These are phyloP conservation scores for Mycosphaerelloides madeirae DNA, from an alignment of 2,329 filamentous ascomycete genomes.

Conservation along the genomic window DNA sequence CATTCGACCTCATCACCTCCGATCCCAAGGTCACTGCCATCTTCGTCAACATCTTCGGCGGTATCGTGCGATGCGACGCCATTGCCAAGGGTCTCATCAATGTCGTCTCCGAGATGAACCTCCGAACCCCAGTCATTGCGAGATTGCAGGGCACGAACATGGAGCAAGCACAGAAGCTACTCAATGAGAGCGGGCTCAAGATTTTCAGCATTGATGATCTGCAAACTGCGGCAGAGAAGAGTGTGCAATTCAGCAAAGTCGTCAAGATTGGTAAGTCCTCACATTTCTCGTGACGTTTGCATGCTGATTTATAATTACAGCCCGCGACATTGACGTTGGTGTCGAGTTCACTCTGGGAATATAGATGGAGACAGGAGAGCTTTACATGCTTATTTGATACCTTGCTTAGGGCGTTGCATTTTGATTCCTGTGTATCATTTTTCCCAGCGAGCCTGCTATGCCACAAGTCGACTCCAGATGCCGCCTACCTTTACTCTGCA, in stretches of 20 bases:
- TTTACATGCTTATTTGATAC: too few relatives aligned
- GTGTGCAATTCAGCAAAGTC: conserved; percentile 97
- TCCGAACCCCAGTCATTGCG: conserved; percentile 94
- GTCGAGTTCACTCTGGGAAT: conserved; percentile 94
- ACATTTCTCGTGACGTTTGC: conserved; percentile 7
- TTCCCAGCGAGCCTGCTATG: too few relatives aligned
- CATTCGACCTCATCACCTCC: conserved; percentile 97
- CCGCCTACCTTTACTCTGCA: too few relatives aligned
- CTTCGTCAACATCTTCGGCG: conserved; percentile 99
- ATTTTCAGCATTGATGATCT: conserved; percentile 99
- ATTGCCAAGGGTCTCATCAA: conserved; percentile 95
- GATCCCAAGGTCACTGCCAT: conserved; percentile 97
- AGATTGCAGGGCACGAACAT: conserved; percentile 98
- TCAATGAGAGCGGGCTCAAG: conserved; percentile 97
- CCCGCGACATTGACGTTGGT: conserved; percentile 93
- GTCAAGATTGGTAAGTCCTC: conserved; percentile 83
- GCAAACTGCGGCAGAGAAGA: conserved; percentile 94
- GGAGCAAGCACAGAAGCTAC: conserved; percentile 83
- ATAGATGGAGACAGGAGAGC: conserved; percentile 46
- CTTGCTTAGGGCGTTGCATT: too few relatives aligned
- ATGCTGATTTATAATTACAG: conserved; percentile 41
- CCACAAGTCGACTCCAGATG: too few relatives aligned
- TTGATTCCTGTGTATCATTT: too few relatives aligned
- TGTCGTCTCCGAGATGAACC: conserved; percentile 89
- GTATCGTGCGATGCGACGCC: conserved; percentile 94